These are phyloP conservation scores for Gossypium arboreum DNA, from an alignment of 345 rosid species.

Conservation along the genomic window DNA sequence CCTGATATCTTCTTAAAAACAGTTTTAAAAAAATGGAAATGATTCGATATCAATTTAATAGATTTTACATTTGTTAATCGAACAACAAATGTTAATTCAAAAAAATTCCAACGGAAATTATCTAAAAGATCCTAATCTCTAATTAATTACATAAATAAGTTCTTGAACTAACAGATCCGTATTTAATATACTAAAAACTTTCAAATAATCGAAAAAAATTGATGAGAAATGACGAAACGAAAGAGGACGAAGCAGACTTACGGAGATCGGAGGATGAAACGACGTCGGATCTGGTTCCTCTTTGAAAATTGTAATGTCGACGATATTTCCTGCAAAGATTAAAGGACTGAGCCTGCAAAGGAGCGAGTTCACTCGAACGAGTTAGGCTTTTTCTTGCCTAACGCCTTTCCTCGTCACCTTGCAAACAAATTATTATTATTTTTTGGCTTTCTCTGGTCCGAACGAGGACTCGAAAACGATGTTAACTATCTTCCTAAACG, in stretches of 20 bases:
- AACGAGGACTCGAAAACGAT: background rate
- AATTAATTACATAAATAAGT: background rate
- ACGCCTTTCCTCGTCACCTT: conserved; percentile 13
- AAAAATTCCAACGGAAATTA: background rate
- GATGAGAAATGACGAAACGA: background rate
- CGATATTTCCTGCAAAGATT: background rate
- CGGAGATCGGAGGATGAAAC: background rate
- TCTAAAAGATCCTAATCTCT: background rate
- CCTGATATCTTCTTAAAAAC: background rate
- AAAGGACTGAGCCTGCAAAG: background rate
- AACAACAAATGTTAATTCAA: background rate
- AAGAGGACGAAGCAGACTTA: background rate
- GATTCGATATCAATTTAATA: background rate
- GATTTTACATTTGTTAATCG: background rate
- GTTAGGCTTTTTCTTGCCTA: conserved; percentile 10
- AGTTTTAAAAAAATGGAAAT: background rate
- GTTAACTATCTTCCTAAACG: background rate
- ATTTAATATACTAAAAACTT: background rate
- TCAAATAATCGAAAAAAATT: background rate
- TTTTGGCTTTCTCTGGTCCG: background rate
- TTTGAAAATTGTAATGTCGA: background rate
- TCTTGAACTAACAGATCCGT: background rate
- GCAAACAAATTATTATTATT: background rate
- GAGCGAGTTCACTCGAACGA: conserved; percentile 21
- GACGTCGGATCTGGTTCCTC: background rate